Evolutionary conservation across 139 green algal species (phyloP).

Genomic region (Yamagishiella unicocca): DNA sequence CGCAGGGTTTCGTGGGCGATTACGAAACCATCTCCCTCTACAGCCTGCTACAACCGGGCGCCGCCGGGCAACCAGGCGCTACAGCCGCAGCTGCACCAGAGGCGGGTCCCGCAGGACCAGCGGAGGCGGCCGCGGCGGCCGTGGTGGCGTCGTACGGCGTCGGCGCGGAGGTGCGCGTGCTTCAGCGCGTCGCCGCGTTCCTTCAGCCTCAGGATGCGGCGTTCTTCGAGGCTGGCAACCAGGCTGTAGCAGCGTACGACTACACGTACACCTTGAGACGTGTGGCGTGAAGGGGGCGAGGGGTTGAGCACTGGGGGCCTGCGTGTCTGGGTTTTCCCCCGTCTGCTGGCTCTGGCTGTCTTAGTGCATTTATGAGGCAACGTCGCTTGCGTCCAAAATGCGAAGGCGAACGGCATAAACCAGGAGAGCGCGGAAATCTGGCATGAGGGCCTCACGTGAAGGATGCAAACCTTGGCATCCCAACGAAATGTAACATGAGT

Average conservation of each 20-base stretch:
- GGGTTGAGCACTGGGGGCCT: too few relatives aligned
- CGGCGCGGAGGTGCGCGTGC: background rate
- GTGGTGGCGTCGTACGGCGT: background rate
- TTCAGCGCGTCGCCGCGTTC: slow-evolving; percentile 54
- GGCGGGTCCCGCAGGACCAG: background rate
- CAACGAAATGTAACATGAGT: too few relatives aligned
- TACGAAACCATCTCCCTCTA: slow-evolving; percentile 38
- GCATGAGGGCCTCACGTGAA: too few relatives aligned
- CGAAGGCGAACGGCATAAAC: too few relatives aligned
- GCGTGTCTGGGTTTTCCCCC: too few relatives aligned
- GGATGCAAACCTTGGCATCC: too few relatives aligned
- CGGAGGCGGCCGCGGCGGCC: background rate
- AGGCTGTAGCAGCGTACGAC: slow-evolving; percentile 58
- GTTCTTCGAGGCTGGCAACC: slow-evolving; percentile 50
- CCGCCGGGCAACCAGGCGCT: background rate
- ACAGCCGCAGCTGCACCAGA: background rate
- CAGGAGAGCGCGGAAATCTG: too few relatives aligned
- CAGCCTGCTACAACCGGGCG: background rate
- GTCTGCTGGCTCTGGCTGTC: too few relatives aligned
- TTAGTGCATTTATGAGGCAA: too few relatives aligned
- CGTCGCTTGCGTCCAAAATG: too few relatives aligned
- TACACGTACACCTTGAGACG: slow-evolving; percentile 31
- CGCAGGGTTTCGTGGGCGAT: slow-evolving; percentile 50
- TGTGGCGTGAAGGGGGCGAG: slow-evolving; percentile 36
- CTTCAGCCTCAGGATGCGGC: slow-evolving; percentile 54